These are phyloP conservation scores for Ophiostoma ips DNA, from an alignment of 2,329 filamentous ascomycete species.

Conservation along the genomic window DNA sequence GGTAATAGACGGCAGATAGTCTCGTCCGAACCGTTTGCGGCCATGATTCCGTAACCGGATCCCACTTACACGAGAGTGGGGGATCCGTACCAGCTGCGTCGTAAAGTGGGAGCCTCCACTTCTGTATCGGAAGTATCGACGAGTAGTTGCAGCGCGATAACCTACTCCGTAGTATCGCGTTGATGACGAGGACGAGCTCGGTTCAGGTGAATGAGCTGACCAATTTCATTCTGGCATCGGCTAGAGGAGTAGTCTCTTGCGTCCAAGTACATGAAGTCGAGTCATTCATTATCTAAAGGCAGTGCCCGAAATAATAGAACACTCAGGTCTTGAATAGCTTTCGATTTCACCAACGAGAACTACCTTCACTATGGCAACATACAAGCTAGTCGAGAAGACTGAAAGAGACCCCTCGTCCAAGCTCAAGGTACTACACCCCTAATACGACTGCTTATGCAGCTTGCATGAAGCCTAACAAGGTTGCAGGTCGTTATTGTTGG, in stretches of 20 bases:
- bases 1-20: too few relatives aligned
- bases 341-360: too few relatives aligned
- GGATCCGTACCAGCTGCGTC: not conserved
- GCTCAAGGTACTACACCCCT: not conserved
- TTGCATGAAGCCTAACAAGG: not conserved
- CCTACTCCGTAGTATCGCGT: not conserved
- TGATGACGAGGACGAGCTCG: not conserved
- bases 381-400: not conserved
- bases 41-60: not conserved
- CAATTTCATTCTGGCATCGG: not conserved
- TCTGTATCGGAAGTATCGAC: not conserved
- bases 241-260: too few relatives aligned
- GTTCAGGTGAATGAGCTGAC: not conserved
- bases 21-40: too few relatives aligned
- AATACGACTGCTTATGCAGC: too few relatives aligned
- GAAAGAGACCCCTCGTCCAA: not conserved
- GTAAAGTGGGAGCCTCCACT: not conserved
- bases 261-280: not conserved
- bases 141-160: not conserved
- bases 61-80: not conserved
- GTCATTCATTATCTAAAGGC: not conserved
- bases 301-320: too few relatives aligned
- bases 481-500: constrained; percentile 13
- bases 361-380: not conserved
- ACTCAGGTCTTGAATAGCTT: too few relatives aligned